Conservation (phyloP, 2,329 filamentous ascomycete species). For the Xylaria sp. region DNA sequence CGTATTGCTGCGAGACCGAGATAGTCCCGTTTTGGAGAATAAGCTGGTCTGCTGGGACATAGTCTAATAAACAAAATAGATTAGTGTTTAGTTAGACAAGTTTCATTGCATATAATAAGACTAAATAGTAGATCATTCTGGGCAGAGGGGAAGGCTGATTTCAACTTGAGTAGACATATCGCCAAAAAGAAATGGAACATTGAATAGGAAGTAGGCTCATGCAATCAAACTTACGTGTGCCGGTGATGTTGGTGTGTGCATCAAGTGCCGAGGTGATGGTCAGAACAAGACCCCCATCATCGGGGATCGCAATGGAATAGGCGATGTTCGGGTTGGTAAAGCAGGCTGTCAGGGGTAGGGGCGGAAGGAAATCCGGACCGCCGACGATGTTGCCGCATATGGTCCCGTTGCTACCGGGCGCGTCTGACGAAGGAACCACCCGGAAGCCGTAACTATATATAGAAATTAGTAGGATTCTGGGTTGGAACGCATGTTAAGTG, state of each 20-base stretch:
- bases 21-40: conserved; percentile 16
- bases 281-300: conserved; percentile 31
- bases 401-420: conserved; percentile 26
- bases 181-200: neutral
- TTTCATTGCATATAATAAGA: neutral
- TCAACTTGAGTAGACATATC: neutral
- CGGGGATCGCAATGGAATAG: conserved; percentile 27
- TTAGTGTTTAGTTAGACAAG: neutral
- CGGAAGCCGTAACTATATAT: conserved; percentile 31
- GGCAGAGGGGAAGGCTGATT: neutral
- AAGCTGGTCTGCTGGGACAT: conserved; percentile 28
- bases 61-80: conserved; percentile 19
- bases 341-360: conserved; percentile 22
- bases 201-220: neutral
- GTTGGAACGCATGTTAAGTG: neutral
- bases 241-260: conserved; percentile 29
- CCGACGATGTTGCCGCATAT: conserved; percentile 32
- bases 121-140: neutral
- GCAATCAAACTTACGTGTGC: conserved; percentile 31
- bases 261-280: conserved; percentile 33
- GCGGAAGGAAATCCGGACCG: conserved; percentile 33
- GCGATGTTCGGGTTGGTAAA: conserved; percentile 21
- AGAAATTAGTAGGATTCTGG: conserved; percentile 5
- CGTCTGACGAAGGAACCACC: conserved; percentile 26
- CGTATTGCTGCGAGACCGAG: conserved; percentile 25